Conservation (phyloP, 2,329 filamentous ascomycete genomes). For the Aspergillus niger region DNA sequence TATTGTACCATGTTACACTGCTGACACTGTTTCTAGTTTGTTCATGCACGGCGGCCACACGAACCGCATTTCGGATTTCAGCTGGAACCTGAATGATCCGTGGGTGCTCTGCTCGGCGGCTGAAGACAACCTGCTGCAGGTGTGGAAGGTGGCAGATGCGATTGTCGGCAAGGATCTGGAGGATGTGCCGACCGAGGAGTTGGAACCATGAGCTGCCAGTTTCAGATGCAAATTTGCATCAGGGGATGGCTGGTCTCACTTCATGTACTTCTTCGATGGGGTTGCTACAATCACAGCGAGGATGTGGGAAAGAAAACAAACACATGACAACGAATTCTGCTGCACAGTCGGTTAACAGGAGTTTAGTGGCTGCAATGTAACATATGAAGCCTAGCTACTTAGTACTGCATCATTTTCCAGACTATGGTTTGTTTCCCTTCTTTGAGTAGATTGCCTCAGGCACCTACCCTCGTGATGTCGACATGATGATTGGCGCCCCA, state of each 20-base stretch:
- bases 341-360: background rate
- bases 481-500: background rate
- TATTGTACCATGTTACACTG: background rate
- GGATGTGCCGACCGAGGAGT: slow-evolving; percentile 74
- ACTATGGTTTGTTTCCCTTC: background rate
- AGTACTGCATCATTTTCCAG: background rate
- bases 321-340: background rate
- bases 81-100: slow-evolving; percentile 94
- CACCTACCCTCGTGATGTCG: background rate
- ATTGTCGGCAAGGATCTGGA: slow-evolving; percentile 77
- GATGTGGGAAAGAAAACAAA: background rate
- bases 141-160: slow-evolving; percentile 84
- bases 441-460: background rate
- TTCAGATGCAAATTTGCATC: slow-evolving; percentile 51
- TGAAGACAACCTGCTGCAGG: slow-evolving; percentile 94
- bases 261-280: background rate
- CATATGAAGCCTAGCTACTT: background rate
- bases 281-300: background rate
- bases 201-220: slow-evolving; percentile 55
- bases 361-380: background rate
- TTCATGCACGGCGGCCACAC: slow-evolving; percentile 99
- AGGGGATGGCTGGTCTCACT: slow-evolving; percentile 2
- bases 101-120: slow-evolving; percentile 96
- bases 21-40: slow-evolving; percentile 55
- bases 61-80: slow-evolving; percentile 94